Percentiles rank a stretch among this genome's conserved stretches.
Evolutionary conservation across 768 basidiomycete genomes (phyloP).

Genomic region (Tricholoma sp.): DNA sequence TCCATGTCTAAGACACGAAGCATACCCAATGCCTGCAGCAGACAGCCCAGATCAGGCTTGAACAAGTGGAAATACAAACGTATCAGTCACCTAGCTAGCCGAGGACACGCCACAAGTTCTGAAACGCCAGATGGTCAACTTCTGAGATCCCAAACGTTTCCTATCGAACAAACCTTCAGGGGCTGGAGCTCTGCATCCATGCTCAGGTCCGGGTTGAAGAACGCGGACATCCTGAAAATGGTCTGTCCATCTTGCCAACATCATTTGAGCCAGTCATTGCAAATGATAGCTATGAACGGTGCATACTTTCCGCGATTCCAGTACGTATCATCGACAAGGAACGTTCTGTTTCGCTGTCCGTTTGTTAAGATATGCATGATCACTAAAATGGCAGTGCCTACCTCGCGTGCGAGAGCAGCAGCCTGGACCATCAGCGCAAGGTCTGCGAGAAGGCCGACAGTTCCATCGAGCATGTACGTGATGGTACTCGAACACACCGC

Average conservation of each 20-base stretch:
- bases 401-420: slow-evolving; percentile 63
- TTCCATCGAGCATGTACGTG: slow-evolving; percentile 67
- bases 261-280: background rate
- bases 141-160: background rate
- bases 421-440: slow-evolving; percentile 63
- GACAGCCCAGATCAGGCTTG: background rate
- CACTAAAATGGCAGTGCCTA: slow-evolving; percentile 20
- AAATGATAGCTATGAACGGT: background rate
- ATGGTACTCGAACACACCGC: slow-evolving; percentile 54
- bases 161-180: slow-evolving; percentile 43
- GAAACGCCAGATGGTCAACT: slow-evolving; percentile 1
- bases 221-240: slow-evolving; percentile 52
- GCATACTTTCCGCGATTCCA: slow-evolving; percentile 71
- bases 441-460: slow-evolving; percentile 61
- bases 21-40: slow-evolving; percentile 58
- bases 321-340: slow-evolving; percentile 64
- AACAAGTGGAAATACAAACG: background rate
- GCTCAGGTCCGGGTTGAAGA: slow-evolving; percentile 59
- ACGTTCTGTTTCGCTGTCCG: slow-evolving; percentile 57
- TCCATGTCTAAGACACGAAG: background rate
- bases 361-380: background rate
- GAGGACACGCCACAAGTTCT: slow-evolving; percentile 74
- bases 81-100: slow-evolving; percentile 48
- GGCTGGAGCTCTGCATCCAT: slow-evolving; percentile 56
- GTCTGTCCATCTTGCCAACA: slow-evolving; percentile 51